Evolutionary conservation across 306 rosid genomes (phyloP).

Genomic region (Rubus idaeus): DNA sequence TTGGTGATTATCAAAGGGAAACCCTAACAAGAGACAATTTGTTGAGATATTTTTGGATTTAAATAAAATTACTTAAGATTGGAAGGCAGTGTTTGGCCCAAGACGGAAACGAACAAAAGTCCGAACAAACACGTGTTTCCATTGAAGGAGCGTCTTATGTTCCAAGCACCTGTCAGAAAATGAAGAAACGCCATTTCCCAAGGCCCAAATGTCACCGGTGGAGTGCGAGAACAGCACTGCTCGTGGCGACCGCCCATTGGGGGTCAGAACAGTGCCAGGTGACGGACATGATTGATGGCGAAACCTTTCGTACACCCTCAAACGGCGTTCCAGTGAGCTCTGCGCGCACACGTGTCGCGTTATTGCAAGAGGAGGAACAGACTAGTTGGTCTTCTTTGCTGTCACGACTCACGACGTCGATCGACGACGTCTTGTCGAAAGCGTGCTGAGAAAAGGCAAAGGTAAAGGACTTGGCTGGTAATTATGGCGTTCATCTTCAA

Average conservation of each 20-base stretch:
- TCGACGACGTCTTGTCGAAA: conserved; percentile 21
- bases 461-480: background rate
- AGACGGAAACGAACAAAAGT: background rate
- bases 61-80: no score
- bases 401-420: background rate
- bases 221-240: background rate
- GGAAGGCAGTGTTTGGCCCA: background rate
- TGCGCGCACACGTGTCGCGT: conserved; percentile 17
- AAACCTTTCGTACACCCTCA: background rate
- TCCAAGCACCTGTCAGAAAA: background rate
- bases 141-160: conserved; percentile 4
- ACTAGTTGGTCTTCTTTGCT: background rate
- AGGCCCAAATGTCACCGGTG: conserved; percentile 3
- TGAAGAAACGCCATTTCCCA: background rate
- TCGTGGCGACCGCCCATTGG: background rate
- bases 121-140: conserved; percentile 22
- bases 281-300: conserved; percentile 12
- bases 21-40: background rate
- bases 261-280: background rate
- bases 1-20: no score
- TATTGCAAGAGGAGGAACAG: background rate
- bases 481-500: background rate
- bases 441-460: conserved; percentile 21
- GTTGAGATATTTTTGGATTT: no score
- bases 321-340: background rate